These are phyloP conservation scores for Colletotrichum sp. DNA, from an alignment of 2,329 filamentous ascomycete species.

Conservation along the genomic window DNA sequence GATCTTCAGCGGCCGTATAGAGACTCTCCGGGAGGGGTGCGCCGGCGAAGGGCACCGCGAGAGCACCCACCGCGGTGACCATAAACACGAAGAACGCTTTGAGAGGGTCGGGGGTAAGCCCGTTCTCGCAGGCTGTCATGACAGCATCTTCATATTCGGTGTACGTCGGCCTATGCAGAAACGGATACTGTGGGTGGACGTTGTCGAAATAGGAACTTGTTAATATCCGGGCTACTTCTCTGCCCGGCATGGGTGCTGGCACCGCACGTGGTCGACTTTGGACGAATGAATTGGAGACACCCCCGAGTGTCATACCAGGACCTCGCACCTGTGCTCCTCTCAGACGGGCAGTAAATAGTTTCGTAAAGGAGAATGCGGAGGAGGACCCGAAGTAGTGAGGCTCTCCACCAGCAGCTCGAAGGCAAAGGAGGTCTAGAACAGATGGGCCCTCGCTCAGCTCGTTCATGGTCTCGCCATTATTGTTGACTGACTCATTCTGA, in stretches of 20 bases:
- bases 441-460: background rate
- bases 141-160: background rate
- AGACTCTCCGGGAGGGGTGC: background rate
- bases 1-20: background rate
- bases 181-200: background rate
- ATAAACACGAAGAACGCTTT: background rate
- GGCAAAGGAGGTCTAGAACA: background rate
- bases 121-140: background rate
- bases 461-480: background rate
- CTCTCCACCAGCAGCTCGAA: conserved; percentile 13
- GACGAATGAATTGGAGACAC: background rate
- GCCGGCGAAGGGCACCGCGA: background rate
- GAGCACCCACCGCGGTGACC: background rate
- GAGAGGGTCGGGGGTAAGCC: background rate
- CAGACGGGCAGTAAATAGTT: conserved; percentile 16
- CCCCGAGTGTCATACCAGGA: background rate
- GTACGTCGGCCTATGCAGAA: background rate
- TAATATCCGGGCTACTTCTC: background rate
- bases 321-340: background rate
- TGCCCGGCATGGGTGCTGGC: background rate
- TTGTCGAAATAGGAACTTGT: background rate
- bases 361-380: conserved; percentile 30
- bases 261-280: background rate
- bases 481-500: background rate
- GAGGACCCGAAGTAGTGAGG: conserved; percentile 32